Evolutionary conservation across 83 land plant genomes (phyloP).

Genomic region (Picea abies): DNA sequence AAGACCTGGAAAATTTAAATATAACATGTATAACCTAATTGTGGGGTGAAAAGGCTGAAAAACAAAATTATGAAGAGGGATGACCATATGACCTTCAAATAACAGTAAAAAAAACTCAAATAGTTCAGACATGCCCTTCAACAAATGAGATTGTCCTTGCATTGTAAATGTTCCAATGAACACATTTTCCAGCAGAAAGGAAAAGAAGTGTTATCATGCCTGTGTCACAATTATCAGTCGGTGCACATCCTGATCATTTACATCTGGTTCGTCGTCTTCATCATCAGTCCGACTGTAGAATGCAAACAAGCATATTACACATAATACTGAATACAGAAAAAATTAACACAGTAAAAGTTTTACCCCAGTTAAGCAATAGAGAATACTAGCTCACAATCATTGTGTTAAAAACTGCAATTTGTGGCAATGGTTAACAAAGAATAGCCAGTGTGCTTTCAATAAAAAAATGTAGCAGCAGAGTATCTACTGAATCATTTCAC

Average conservation of each 20-base stretch:
- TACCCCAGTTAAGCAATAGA: not conserved
- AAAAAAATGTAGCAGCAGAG: too few species aligned
- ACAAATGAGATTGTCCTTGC: not conserved
- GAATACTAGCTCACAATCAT: not conserved
- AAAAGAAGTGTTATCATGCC: constrained; percentile 32
- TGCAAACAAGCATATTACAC: not conserved
- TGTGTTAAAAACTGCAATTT: not conserved
- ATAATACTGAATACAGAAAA: too few species aligned
- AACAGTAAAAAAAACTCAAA: not conserved
- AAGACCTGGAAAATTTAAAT: too few species aligned
- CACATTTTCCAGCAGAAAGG: not conserved
- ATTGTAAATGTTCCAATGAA: not conserved
- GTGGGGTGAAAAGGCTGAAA: too few species aligned
- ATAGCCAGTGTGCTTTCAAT: not conserved
- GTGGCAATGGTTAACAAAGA: not conserved
- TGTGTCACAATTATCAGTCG: constrained; percentile 88
- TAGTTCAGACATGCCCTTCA: not conserved
- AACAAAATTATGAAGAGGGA: too few species aligned
- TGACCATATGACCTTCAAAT: too few species aligned
- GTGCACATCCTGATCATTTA: constrained; percentile 61
- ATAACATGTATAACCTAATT: too few species aligned
- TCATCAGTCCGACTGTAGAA: constrained; percentile 51
- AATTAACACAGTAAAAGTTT: not conserved
- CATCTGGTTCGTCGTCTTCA: constrained; percentile 69
- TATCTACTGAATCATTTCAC: not conserved